Percentiles rank a stretch among this genome's conserved stretches.
These are phyloP conservation scores for Mucor piriformis DNA, from an alignment of 371 early-diverging fungal genomes.

Conservation along the genomic window DNA sequence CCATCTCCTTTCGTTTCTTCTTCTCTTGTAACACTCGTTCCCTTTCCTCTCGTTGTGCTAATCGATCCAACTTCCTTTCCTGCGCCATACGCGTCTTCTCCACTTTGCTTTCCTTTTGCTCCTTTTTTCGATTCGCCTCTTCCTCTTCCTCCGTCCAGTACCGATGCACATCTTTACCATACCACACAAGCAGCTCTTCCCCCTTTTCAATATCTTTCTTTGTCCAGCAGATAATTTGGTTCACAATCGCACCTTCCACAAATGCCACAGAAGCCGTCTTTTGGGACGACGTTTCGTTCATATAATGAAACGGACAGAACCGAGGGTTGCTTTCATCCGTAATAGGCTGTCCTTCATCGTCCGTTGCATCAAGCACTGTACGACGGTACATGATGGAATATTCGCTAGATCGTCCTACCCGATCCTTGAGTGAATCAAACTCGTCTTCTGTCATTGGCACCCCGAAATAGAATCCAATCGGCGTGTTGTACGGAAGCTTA, in stretches of 20 bases:
- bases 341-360: constrained; percentile 71
- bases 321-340: constrained; percentile 62
- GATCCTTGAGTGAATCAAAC: constrained; percentile 83
- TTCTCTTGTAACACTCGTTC: background rate
- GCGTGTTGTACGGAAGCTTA: constrained; percentile 68
- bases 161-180: constrained; percentile 59
- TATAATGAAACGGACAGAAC: constrained; percentile 89
- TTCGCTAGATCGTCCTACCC: constrained; percentile 68
- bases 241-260: constrained; percentile 43
- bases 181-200: constrained; percentile 84
- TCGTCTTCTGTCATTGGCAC: constrained; percentile 87
- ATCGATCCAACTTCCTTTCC: background rate
- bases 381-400: constrained; percentile 80
- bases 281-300: constrained; percentile 76
- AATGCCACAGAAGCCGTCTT: constrained; percentile 51
- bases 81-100: background rate
- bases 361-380: constrained; percentile 75
- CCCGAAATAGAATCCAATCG: constrained; percentile 90
- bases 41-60: background rate
- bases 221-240: constrained; percentile 84
- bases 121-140: background rate
- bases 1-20: background rate
- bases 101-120: background rate
- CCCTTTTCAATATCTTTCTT: constrained; percentile 65
- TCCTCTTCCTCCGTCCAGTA: constrained; percentile 30